Evolutionary conservation across 768 basidiomycete genomes (phyloP).

Genomic region (Boletus rubescentipes): DNA sequence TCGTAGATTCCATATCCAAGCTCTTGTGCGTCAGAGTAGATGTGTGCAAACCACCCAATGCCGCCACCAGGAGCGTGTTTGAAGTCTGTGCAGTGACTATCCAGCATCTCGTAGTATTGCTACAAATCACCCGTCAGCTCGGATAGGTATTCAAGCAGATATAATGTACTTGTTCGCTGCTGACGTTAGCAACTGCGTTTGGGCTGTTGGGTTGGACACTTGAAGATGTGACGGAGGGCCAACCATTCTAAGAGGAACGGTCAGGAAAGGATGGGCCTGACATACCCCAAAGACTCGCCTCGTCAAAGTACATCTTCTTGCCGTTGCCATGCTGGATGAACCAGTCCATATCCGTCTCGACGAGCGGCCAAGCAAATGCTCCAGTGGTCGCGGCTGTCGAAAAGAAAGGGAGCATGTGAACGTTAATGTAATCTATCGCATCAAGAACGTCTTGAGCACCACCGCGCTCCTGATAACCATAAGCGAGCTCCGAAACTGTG

Average conservation of each 20-base stretch:
- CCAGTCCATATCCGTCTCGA: conserved; percentile 60
- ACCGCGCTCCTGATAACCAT: conserved; percentile 52
- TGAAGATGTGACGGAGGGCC: conserved; percentile 64
- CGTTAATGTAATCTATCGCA: conserved; percentile 62
- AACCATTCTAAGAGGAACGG: conserved; percentile 57
- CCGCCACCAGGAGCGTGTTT: conserved; percentile 61
- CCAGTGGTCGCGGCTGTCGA: conserved; percentile 38
- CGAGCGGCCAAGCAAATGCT: conserved; percentile 60
- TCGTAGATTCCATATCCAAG: conserved; percentile 73
- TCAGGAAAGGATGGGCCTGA: not conserved
- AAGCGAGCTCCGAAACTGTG: conserved; percentile 67
- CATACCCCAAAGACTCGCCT: conserved; percentile 40
- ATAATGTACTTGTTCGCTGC: conserved; percentile 56
- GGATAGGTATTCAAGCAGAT: not conserved
- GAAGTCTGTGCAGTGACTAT: conserved; percentile 60
- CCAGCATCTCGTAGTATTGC: conserved; percentile 62
- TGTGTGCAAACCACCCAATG: conserved; percentile 81
- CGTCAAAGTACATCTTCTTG: conserved; percentile 75
- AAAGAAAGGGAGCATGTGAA: conserved; percentile 74
- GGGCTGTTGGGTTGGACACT: conserved; percentile 67
- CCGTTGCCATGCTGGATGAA: conserved; percentile 61
- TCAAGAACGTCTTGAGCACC: conserved; percentile 55
- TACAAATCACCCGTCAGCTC: not conserved
- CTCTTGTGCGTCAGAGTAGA: conserved; percentile 64
- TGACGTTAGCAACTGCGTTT: conserved; percentile 55